A percentile compares a stretch with the other conserved stretches of the same genome.
These are phyloP conservation scores for Scleroderma citrinum DNA, from an alignment of 768 basidiomycete species.

Conservation along the genomic window DNA sequence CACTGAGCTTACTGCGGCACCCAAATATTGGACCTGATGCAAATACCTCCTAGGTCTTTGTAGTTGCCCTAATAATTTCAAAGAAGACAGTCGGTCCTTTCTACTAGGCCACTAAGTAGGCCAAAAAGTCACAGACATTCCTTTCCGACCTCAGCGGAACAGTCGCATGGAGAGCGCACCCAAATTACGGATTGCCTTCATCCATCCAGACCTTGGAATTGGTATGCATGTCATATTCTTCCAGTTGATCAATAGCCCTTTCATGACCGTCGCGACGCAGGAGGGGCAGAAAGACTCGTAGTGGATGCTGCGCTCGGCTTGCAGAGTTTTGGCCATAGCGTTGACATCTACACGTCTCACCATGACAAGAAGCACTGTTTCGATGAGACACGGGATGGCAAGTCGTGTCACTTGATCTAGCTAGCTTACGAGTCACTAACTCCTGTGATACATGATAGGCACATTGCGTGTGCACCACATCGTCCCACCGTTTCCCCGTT, in stretches of 20 bases:
- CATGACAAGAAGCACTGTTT: constrained; percentile 87
- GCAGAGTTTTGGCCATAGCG: constrained; percentile 74
- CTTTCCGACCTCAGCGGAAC: too few relatives aligned
- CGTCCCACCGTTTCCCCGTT: constrained; percentile 72
- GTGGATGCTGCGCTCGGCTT: constrained; percentile 93
- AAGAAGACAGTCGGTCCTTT: too few relatives aligned
- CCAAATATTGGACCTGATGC: too few relatives aligned
- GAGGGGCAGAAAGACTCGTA: constrained; percentile 91
- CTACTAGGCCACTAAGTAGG: too few relatives aligned
- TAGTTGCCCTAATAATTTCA: too few relatives aligned
- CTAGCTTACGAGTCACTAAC: background rate
- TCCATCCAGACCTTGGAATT: constrained; percentile 94
- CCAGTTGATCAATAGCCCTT: background rate
- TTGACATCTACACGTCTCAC: constrained; percentile 90
- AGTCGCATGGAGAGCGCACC: constrained; percentile 1
- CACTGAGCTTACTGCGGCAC: too few relatives aligned
- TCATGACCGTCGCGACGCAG: constrained; percentile 33
- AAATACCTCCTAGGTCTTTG: too few relatives aligned
- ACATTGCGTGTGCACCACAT: constrained; percentile 73
- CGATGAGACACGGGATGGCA: constrained; percentile 89
- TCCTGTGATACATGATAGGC: constrained; percentile 39
- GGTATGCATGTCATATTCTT: constrained; percentile 39
- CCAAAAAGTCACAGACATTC: too few relatives aligned
- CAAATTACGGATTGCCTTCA: constrained; percentile 62
- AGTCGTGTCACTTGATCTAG: constrained; percentile 10